phyloP scores from a whole-genome alignment of 2,329 filamentous ascomycete species.

The Neurospora crassa region DNA sequence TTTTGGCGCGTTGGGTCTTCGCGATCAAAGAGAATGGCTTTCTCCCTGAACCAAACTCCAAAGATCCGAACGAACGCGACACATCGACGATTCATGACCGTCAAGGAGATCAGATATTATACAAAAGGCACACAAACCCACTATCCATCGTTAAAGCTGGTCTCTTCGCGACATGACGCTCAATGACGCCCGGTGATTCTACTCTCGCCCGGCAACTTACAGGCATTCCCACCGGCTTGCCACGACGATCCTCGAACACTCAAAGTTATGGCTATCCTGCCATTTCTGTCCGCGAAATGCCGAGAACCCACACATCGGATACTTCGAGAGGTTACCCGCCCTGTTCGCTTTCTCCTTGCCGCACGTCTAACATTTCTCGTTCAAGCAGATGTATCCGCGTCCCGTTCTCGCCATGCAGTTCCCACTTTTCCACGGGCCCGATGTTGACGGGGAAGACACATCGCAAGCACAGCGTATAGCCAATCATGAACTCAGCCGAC shows the following conservation, averaged over 20 bases:
- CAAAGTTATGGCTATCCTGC: background rate
- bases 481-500: background rate
- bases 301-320: background rate
- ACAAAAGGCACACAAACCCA: background rate
- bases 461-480: background rate
- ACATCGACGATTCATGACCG: background rate
- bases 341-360: background rate
- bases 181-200: background rate
- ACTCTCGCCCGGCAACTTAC: background rate
- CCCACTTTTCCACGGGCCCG: background rate
- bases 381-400: background rate
- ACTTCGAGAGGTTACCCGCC: background rate
- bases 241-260: background rate
- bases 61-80: background rate
- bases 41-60: background rate
- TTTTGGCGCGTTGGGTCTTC: background rate
- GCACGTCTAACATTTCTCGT: background rate
- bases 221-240: fast-evolving
- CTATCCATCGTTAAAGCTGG: background rate
- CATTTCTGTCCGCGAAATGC: fast-evolving
- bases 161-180: background rate
- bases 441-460: background rate
- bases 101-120: too few relatives aligned
- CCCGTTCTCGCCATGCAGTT: background rate
- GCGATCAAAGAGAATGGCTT: background rate